Evolutionary conservation across 106 monocot genomes (phyloP).

Genomic region (Dactylorhiza incarnata): DNA sequence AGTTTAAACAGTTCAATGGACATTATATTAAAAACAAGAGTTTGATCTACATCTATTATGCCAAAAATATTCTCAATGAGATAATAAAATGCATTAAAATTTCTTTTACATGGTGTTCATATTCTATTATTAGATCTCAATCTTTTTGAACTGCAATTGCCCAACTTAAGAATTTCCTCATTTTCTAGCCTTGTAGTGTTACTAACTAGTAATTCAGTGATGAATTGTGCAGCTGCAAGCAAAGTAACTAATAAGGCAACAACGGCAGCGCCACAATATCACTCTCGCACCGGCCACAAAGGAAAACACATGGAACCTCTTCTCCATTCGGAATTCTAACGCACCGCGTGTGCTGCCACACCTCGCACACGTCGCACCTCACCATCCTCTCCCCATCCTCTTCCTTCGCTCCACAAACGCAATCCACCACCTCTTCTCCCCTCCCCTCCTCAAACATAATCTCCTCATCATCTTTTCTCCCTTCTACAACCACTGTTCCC

Average conservation of each 20-base stretch:
- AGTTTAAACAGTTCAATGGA: no score
- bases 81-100: no score
- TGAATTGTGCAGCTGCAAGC: not conserved
- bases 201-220: no score
- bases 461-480: slow-evolving; percentile 12
- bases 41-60: no score
- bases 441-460: slow-evolving; percentile 35
- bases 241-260: slow-evolving; percentile 10
- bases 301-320: slow-evolving; percentile 53
- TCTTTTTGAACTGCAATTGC: no score
- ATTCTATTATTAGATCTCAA: no score
- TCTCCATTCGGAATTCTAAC: slow-evolving; percentile 41
- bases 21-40: no score
- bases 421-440: slow-evolving; percentile 36
- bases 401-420: slow-evolving; percentile 68
- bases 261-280: slow-evolving; percentile 50
- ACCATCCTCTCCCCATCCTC: slow-evolving; percentile 83
- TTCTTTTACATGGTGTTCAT: no score
- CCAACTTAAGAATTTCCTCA: no score
- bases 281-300: slow-evolving; percentile 59
- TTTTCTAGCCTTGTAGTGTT: no score
- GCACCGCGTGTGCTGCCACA: slow-evolving; percentile 79
- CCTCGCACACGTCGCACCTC: slow-evolving; percentile 73
- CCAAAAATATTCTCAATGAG: no score
- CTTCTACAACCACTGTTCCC: slow-evolving; percentile 27